Evolutionary conservation across 2,329 filamentous ascomycete species (phyloP).

Genomic region (Ophiostoma triangulosporum): DNA sequence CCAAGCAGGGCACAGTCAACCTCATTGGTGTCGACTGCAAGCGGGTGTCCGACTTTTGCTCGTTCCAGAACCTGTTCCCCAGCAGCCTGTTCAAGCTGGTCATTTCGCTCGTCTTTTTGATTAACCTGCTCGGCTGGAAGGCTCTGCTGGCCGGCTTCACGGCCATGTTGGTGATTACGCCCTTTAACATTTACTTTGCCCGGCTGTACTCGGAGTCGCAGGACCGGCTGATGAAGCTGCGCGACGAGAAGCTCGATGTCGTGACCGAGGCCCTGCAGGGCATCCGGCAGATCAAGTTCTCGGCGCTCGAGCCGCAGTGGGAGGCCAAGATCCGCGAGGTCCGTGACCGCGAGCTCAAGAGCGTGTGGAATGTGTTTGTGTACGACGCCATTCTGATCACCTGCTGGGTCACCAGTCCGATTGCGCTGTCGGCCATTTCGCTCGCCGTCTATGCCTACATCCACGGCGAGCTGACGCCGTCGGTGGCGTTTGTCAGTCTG

Average conservation of each 20-base stretch:
- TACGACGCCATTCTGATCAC: constrained; percentile 49
- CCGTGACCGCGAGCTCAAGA: constrained; percentile 51
- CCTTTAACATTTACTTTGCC: constrained; percentile 54
- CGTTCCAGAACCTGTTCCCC: constrained; percentile 52
- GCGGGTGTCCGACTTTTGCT: constrained; percentile 54
- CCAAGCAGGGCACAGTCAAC: constrained; percentile 61
- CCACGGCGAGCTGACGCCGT: constrained; percentile 50
- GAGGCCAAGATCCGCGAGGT: constrained; percentile 53
- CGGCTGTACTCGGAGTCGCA: constrained; percentile 52
- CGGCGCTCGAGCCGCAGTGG: constrained; percentile 63
- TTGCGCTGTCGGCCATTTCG: constrained; percentile 58
- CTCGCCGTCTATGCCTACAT: constrained; percentile 54
- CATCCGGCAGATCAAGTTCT: constrained; percentile 77
- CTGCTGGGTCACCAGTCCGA: constrained; percentile 61
- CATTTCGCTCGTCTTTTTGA: constrained; percentile 52
- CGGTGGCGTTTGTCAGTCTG: constrained; percentile 67
- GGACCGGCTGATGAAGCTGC: constrained; percentile 58
- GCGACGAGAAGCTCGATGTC: constrained; percentile 62
- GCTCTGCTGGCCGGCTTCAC: constrained; percentile 51
- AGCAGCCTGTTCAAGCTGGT: constrained; percentile 48
- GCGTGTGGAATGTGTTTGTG: constrained; percentile 52
- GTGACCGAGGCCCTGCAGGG: constrained; percentile 66
- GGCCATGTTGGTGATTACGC: constrained; percentile 50
- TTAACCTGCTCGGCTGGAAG: constrained; percentile 59
- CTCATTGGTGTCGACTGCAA: constrained; percentile 64